Evolutionary conservation across 2,329 filamentous ascomycete genomes (phyloP), one percentile per base, ranked within the genome.

Genomic region (Aureobasidium sp.): DNA sequence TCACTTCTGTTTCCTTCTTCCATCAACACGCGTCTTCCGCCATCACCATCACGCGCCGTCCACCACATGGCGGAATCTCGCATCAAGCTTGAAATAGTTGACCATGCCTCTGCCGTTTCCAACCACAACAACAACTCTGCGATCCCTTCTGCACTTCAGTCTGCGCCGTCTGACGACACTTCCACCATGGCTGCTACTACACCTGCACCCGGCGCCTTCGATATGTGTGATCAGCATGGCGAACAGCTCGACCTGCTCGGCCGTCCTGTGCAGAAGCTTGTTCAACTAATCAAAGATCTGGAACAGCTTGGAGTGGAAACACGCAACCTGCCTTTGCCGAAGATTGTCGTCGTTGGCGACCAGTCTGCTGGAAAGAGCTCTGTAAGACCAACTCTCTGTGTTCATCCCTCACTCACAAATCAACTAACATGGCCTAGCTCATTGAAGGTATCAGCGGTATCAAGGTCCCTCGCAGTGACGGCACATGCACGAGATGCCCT

Each of bases 351-450:
- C 0, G 85, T 96, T 0, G 91, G 91, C 0, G 91, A 96, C 53
- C 91, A 96, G 69, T 89, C 85, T 0, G 88, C 90, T 0, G 92
- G 91, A 0, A 96, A 96, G 70, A 91, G 86, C 0, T 91, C 81
- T 0, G 70, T 83, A 85, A 14, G 85, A 83, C 0, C 82, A 89
- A n/a, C 17, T 8, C 5, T 22, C 29, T 27, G 27, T 27, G 27
- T 24, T 50, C 79, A 82, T n/a, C 15, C 9, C 8, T 31, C 35
- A 15, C 35, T 9, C 33, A 11, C 14, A 9, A 2, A 15, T 12
- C 33, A 24, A 22, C 62, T 63, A n/a, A 61, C 37, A 9, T 17
- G n/a, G 5, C 8, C 19, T 39, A 61, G 22, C 70, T 78, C 0
- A 77, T 79, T 14, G 78, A 80, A 60, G 76, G 74, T 0, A 73